These are phyloP conservation scores for Antitrichia curtipendula DNA, from an alignment of 225 moss, liverwort and hornwort species.

Conservation along the genomic window DNA sequence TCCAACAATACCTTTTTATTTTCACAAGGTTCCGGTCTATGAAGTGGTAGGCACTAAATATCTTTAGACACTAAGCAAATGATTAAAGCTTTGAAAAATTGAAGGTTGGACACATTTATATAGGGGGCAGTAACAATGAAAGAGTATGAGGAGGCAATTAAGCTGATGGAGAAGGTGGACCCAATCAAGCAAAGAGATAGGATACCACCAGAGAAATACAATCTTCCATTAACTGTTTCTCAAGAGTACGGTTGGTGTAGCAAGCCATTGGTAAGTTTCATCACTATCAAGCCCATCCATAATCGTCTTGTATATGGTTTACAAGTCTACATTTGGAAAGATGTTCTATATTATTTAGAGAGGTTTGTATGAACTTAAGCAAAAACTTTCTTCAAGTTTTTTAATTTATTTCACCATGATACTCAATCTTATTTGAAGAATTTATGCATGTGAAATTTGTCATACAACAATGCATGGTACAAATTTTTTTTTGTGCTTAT, in stretches of 20 bases:
- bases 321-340: not conserved
- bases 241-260: conserved; percentile 72
- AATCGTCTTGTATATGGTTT: not conserved
- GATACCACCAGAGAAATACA: conserved; percentile 54
- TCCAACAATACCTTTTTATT: rapidly evolving
- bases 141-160: conserved; percentile 37
- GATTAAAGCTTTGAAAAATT: not conserved
- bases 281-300: not conserved
- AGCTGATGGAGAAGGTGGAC: conserved; percentile 43
- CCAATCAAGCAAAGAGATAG: conserved; percentile 55
- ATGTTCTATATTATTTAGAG: not conserved
- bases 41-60: no score
- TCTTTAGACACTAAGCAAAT: not conserved
- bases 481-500: not conserved
- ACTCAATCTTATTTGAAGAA: not conserved
- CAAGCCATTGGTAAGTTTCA: conserved; percentile 36
- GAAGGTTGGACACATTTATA: not conserved
- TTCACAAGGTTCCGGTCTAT: rapidly evolving
- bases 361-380: not conserved
- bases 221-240: conserved; percentile 50
- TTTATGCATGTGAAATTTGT: no score
- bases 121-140: conserved; percentile 40
- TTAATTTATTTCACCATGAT: rapidly evolving
- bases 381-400: not conserved
- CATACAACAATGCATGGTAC: rapidly evolving